phyloP scores from a whole-genome alignment of 179 eudicot species.

The Spergularia azorica region DNA sequence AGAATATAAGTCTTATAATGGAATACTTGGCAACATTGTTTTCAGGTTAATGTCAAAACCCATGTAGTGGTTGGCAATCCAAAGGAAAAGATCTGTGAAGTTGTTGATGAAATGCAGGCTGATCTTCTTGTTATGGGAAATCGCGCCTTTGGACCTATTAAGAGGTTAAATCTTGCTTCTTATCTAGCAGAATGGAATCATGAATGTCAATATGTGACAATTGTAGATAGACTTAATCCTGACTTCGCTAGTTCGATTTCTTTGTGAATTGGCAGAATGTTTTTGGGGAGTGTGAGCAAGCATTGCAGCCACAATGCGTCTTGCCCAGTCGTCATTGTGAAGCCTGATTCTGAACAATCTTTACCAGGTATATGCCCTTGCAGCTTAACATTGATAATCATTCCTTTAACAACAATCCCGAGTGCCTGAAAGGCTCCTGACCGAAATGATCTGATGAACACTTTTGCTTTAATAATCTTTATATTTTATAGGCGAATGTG shows the following conservation, averaged over 20 bases:
- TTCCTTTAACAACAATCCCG: neutral
- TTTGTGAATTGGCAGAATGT: slow-evolving; percentile 46
- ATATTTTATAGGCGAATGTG: too few relatives aligned
- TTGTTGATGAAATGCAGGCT: slow-evolving; percentile 66
- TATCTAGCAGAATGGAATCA: neutral
- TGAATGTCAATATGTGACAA: neutral
- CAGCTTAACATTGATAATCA: neutral
- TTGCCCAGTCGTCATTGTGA: slow-evolving; percentile 72
- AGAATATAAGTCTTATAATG: neutral
- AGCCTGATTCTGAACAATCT: slow-evolving; percentile 35
- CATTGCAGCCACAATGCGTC: slow-evolving; percentile 69
- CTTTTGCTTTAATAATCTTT: too few relatives aligned
- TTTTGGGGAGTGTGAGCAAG: slow-evolving; percentile 85
- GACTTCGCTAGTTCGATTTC: slow-evolving; percentile 8
- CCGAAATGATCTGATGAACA: too few relatives aligned
- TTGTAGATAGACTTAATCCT: neutral
- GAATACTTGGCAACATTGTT: neutral
- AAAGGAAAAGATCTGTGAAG: slow-evolving; percentile 81
- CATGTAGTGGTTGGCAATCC: slow-evolving; percentile 69
- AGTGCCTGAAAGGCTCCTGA: neutral
- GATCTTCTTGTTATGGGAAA: slow-evolving; percentile 86
- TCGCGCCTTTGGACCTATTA: slow-evolving; percentile 70
- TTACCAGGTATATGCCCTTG: slow-evolving; percentile 34
- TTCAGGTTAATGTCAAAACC: slow-evolving; percentile 55
- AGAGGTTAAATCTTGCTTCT: slow-evolving; percentile 40